Conservation (phyloP, 139 green algal genomes). For the Picochlorum sp. region DNA sequence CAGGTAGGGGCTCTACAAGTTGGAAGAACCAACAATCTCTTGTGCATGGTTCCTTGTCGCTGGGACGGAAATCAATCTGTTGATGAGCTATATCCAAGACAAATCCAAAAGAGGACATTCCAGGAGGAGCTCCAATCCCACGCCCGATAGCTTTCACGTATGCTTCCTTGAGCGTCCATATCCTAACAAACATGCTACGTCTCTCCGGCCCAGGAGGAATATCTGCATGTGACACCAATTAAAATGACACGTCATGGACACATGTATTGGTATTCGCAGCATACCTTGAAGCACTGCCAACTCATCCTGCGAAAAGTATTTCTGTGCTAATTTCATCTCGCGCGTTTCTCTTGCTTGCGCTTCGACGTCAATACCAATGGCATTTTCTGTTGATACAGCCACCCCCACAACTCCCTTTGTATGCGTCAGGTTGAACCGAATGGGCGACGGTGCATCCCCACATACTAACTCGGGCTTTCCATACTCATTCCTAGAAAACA, state of each 20-base stretch:
- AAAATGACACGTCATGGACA: too few species aligned
- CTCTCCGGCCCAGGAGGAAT: background rate
- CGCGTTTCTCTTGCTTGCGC: constrained; percentile 15
- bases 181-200: constrained; percentile 36
- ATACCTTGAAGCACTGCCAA: constrained; percentile 10
- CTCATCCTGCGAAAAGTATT: constrained; percentile 42
- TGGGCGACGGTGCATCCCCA: background rate
- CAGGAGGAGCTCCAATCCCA: constrained; percentile 51
- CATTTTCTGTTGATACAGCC: constrained; percentile 7
- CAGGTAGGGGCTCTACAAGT: too few species aligned
- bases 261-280: too few species aligned
- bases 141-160: constrained; percentile 65
- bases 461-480: constrained; percentile 42
- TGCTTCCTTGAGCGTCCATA: constrained; percentile 76
- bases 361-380: constrained; percentile 63
- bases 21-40: too few species aligned
- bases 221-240: background rate
- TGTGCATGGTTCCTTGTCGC: too few species aligned
- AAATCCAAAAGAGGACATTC: constrained; percentile 53
- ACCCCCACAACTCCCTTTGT: constrained; percentile 38
- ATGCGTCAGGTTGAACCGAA: constrained; percentile 59
- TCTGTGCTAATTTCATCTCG: constrained; percentile 38
- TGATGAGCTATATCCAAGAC: constrained; percentile 4
- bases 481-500: constrained; percentile 10
- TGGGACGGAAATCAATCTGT: background rate